Percentiles rank a stretch among this genome's conserved stretches.
phyloP scores from a whole-genome alignment of 768 basidiomycete genomes.

The Panaeolus cyanescens region DNA sequence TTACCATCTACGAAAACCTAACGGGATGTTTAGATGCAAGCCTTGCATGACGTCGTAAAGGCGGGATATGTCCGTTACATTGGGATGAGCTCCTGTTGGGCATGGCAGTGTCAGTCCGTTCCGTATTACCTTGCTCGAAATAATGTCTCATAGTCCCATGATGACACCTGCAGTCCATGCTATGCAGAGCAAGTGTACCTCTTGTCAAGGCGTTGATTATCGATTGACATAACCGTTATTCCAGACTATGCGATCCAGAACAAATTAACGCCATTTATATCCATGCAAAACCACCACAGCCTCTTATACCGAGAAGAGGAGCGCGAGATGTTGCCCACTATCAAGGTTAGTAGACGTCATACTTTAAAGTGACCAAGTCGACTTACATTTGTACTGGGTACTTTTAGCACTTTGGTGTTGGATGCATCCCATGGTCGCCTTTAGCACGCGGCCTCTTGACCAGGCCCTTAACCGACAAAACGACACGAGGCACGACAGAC shows the following conservation, averaged over 20 bases:
- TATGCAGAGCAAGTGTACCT: constrained; percentile 49
- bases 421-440: constrained; percentile 62
- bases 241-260: constrained; percentile 63
- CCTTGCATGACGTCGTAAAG: constrained; percentile 65
- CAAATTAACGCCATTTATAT: constrained; percentile 61
- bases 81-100: constrained; percentile 58
- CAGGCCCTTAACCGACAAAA: constrained; percentile 41
- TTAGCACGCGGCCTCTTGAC: constrained; percentile 55
- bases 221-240: background rate
- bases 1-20: background rate
- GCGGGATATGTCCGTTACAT: constrained; percentile 65
- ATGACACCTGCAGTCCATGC: constrained; percentile 42
- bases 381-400: background rate
- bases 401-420: constrained; percentile 50
- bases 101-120: constrained; percentile 50
- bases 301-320: constrained; percentile 68
- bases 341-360: constrained; percentile 37
- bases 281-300: constrained; percentile 71
- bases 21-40: constrained; percentile 53
- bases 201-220: constrained; percentile 50
- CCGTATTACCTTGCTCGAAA: background rate
- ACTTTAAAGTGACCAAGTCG: background rate
- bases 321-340: constrained; percentile 59
- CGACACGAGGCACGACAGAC: constrained; percentile 41
- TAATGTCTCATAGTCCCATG: background rate